phyloP scores from a whole-genome alignment of 352 stramenopile species.

The Globisporangium perplexum region DNA sequence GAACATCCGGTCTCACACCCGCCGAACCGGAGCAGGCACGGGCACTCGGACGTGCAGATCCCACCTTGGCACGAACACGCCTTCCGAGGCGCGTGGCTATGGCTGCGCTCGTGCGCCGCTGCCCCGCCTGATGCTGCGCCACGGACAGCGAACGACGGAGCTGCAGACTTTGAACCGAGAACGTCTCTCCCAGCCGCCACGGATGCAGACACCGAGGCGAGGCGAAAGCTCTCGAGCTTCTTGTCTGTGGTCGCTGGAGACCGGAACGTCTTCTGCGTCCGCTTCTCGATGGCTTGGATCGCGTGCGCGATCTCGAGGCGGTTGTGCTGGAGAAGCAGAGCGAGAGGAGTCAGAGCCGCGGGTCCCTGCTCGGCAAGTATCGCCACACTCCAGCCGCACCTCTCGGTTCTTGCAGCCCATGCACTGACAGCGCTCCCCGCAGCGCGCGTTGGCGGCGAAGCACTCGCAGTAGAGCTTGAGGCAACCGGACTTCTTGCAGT shows the following conservation, averaged over 20 bases:
- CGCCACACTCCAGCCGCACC: constrained; percentile 3
- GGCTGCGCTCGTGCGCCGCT: background rate
- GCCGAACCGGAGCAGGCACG: constrained; percentile 36
- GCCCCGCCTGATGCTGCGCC: background rate
- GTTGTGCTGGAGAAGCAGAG: constrained; percentile 26
- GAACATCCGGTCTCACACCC: constrained; percentile 26
- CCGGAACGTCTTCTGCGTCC: constrained; percentile 39
- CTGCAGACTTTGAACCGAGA: background rate
- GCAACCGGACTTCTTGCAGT: constrained; percentile 96
- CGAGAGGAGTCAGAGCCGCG: background rate
- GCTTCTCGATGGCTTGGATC: constrained; percentile 47
- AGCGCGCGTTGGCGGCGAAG: constrained; percentile 50
- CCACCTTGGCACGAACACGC: constrained; percentile 33
- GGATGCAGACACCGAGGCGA: background rate
- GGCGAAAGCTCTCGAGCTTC: constrained; percentile 20
- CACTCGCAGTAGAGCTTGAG: constrained; percentile 93
- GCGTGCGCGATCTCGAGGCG: constrained; percentile 46
- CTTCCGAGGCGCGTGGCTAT: constrained; percentile 9
- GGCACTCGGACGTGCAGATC: constrained; percentile 33
- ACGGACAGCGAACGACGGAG: background rate
- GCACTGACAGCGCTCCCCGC: constrained; percentile 63
- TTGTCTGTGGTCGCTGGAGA: constrained; percentile 20
- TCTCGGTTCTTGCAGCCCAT: constrained; percentile 71
- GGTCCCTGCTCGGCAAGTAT: background rate
- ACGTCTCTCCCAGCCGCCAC: background rate